phyloP scores from a whole-genome alignment of 805 yeast genomes.

The Saccharomyces cerevisiae region DNA sequence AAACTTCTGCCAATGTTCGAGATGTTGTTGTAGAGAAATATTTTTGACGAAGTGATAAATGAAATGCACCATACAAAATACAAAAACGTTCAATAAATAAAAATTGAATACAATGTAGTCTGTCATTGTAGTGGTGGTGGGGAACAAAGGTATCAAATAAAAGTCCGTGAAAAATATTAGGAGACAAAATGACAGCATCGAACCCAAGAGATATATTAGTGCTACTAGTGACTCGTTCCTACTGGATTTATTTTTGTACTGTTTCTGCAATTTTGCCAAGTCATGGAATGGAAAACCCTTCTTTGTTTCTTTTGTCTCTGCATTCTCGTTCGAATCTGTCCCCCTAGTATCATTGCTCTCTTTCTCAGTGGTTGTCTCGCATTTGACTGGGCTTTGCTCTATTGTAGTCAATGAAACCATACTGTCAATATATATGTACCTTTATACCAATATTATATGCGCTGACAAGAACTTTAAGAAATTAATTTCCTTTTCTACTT shows the following conservation, averaged over 20 bases:
- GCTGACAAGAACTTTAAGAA: background rate
- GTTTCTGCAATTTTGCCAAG: slow-evolving; percentile 6
- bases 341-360: background rate
- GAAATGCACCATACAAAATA: slow-evolving; percentile 51
- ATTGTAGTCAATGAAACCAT: slow-evolving; percentile 19
- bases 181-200: slow-evolving; percentile 6
- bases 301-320: background rate
- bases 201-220: background rate
- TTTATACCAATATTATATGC: background rate
- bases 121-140: slow-evolving; percentile 29
- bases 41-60: slow-evolving; percentile 53
- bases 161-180: slow-evolving; percentile 20
- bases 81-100: slow-evolving; percentile 46
- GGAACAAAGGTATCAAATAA: slow-evolving; percentile 17
- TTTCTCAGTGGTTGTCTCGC: background rate
- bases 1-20: slow-evolving; percentile 47
- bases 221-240: slow-evolving; percentile 1
- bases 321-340: background rate
- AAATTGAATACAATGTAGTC: slow-evolving; percentile 42
- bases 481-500: background rate
- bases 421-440: background rate
- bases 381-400: slow-evolving; percentile 9
- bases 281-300: background rate
- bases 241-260: slow-evolving; percentile 1
- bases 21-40: slow-evolving; percentile 44